Evolutionary conservation across 1,284 basidiomycete species (phyloP).

Genomic region (Amylostereum areolatum): DNA sequence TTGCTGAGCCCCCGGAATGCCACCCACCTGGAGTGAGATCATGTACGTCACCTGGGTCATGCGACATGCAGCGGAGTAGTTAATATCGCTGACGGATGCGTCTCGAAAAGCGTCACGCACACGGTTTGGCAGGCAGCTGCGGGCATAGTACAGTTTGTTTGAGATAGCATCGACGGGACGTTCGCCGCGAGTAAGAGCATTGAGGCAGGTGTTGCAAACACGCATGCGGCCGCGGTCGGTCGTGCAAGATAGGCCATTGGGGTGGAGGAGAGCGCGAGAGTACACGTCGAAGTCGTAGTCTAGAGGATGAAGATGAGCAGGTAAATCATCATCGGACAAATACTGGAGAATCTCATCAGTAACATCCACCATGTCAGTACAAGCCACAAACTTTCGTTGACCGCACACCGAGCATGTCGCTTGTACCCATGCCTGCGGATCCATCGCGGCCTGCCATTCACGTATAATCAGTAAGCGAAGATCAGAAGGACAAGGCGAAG

Average conservation of each 20-base stretch:
- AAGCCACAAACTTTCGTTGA: not conserved
- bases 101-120: not conserved
- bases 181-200: not conserved
- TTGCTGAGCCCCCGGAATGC: not conserved
- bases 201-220: not conserved
- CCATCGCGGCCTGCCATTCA: not conserved
- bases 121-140: not conserved
- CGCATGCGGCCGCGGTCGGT: not conserved
- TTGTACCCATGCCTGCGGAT: not conserved
- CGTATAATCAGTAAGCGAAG: not conserved
- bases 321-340: not conserved
- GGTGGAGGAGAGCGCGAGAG: not conserved
- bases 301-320: not conserved
- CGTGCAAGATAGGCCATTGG: not conserved
- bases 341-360: not conserved
- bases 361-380: not conserved
- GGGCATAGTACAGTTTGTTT: not conserved
- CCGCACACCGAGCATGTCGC: not conserved
- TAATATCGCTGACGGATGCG: not conserved
- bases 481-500: not conserved
- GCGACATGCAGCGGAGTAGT: not conserved
- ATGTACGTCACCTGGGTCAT: not conserved
- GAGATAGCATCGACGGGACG: not conserved
- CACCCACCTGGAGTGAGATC: not conserved
- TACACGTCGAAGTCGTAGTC: not conserved